A percentile compares a stretch with the other conserved stretches of the same genome.
Conservation (phyloP, 1,284 basidiomycete species). For the Pseudozyma pruni region DNA sequence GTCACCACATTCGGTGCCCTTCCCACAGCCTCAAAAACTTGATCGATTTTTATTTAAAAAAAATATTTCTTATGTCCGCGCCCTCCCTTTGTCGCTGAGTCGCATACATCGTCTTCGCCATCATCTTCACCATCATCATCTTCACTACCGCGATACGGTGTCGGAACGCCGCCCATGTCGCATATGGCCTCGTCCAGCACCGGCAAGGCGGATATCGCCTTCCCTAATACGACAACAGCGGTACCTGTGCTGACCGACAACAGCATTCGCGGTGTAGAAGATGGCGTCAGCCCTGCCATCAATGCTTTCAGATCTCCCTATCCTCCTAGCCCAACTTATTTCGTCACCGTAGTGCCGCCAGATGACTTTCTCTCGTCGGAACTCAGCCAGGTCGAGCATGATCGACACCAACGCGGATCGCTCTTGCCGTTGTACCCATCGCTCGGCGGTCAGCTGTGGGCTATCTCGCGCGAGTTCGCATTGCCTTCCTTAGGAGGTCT, state of each 20-base stretch:
- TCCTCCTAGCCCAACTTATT: slow-evolving; percentile 41
- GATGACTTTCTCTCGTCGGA: slow-evolving; percentile 28
- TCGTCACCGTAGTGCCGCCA: slow-evolving; percentile 57
- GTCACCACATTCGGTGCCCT: too few relatives aligned
- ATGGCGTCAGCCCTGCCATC: slow-evolving; percentile 40
- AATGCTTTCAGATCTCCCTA: slow-evolving; percentile 34
- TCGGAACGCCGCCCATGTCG: slow-evolving; percentile 4
- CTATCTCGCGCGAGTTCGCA: slow-evolving; percentile 65
- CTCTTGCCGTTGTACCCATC: slow-evolving; percentile 64
- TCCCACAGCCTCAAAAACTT: too few relatives aligned
- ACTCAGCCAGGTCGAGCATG: slow-evolving; percentile 17
- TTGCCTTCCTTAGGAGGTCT: slow-evolving; percentile 64
- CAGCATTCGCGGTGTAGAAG: slow-evolving; percentile 13
- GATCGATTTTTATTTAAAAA: too few relatives aligned
- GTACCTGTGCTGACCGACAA: slow-evolving; percentile 1
- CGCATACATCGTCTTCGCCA: background rate
- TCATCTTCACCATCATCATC: slow-evolving; percentile 5
- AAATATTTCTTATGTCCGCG: too few relatives aligned
- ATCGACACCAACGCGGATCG: slow-evolving; percentile 53
- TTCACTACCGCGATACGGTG: background rate
- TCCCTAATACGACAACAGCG: background rate
- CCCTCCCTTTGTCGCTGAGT: too few relatives aligned
- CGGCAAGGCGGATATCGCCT: background rate
- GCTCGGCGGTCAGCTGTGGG: slow-evolving; percentile 64
- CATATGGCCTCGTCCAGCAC: slow-evolving; percentile 8